Conservation (phyloP, 75 land plant genomes). For the Pinus taeda region DNA sequence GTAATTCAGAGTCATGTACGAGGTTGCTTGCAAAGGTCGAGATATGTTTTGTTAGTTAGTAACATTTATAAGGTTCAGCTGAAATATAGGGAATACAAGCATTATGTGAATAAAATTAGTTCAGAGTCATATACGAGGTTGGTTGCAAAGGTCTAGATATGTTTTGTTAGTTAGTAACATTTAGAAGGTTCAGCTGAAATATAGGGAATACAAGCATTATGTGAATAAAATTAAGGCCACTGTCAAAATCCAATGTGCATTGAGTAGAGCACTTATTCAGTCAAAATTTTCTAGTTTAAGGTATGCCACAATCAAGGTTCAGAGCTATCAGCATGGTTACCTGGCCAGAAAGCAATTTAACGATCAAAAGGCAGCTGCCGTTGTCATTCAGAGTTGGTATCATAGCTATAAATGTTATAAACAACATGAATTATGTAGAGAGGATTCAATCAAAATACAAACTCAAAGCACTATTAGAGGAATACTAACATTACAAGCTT, state of each 20-base stretch:
- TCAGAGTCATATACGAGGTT: constrained; percentile 33
- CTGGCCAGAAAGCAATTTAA: constrained; percentile 20
- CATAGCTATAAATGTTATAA: constrained; percentile 11
- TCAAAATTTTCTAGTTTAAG: constrained; percentile 9
- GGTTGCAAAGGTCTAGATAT: constrained; percentile 23
- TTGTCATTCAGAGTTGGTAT: constrained; percentile 39
- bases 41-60: neutral
- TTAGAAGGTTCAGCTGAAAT: constrained; percentile 3
- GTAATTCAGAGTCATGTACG: constrained; percentile 32
- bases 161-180: neutral
- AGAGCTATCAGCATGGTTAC: constrained; percentile 42
- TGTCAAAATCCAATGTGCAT: constrained; percentile 29
- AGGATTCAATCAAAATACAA: constrained; percentile 43
- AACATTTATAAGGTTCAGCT: constrained; percentile 4
- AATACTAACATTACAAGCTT: neutral
- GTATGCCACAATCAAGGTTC: constrained; percentile 29
- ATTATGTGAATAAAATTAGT: neutral
- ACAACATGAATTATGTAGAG: constrained; percentile 12
- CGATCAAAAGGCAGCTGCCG: constrained; percentile 15
- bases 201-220: neutral
- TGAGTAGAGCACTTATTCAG: constrained; percentile 13
- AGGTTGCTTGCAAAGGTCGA: constrained; percentile 32
- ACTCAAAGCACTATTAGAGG: constrained; percentile 36
- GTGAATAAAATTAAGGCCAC: constrained; percentile 21
- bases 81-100: neutral